These are phyloP conservation scores for Alternaria tenuissima DNA, from an alignment of 2,329 filamentous ascomycete genomes.

Conservation along the genomic window DNA sequence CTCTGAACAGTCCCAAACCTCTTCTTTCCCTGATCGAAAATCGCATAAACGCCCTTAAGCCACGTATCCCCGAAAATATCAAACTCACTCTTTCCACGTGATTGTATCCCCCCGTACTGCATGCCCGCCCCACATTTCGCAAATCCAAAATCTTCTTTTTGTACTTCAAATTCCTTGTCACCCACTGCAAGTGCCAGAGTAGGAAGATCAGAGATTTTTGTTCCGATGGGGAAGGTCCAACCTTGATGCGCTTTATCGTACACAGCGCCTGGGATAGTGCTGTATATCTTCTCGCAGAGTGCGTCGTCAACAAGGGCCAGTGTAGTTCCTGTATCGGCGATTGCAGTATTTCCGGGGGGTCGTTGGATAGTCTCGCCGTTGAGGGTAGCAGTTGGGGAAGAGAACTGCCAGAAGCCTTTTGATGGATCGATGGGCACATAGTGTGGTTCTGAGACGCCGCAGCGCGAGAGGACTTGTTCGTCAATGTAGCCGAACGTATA, in stretches of 20 bases:
- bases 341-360: constrained; percentile 66
- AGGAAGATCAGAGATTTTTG: constrained; percentile 64
- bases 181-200: constrained; percentile 70
- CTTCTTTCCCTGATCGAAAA: constrained; percentile 69
- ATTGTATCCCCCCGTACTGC: constrained; percentile 73
- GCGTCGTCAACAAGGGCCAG: constrained; percentile 70
- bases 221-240: constrained; percentile 67
- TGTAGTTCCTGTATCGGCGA: constrained; percentile 76
- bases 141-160: constrained; percentile 65
- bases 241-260: constrained; percentile 65
- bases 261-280: constrained; percentile 66
- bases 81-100: constrained; percentile 53
- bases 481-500: constrained; percentile 80
- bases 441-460: constrained; percentile 62
- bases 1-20: constrained; percentile 69
- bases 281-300: constrained; percentile 69
- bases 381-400: constrained; percentile 65
- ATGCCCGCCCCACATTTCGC: constrained; percentile 63
- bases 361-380: constrained; percentile 63
- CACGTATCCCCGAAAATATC: constrained; percentile 72
- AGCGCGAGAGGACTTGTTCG: constrained; percentile 64
- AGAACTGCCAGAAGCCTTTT: constrained; percentile 74
- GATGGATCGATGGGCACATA: constrained; percentile 71
- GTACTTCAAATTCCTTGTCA: constrained; percentile 64
- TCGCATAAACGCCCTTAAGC: constrained; percentile 70